phyloP scores from a whole-genome alignment of 2,329 filamentous ascomycete species.

The Raffaelea albimanens region DNA sequence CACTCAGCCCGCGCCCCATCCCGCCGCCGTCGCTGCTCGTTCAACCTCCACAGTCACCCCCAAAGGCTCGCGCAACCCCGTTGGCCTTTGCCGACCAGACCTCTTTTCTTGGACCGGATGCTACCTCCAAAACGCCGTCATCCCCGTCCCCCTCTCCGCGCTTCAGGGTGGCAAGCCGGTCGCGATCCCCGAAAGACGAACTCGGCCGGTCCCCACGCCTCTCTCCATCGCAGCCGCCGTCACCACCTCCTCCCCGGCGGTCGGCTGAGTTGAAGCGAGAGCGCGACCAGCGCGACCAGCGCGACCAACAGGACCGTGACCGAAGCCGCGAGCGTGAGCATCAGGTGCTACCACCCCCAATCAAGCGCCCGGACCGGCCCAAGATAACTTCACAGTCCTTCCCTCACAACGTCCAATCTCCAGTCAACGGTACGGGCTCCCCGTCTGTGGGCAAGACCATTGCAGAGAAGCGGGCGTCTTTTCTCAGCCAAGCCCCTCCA shows the following conservation, averaged over 20 bases:
- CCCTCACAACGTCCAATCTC: too few relatives aligned
- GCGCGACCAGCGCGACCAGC: slow-evolving; percentile 22
- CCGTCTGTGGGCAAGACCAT: neutral
- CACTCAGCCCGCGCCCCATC: slow-evolving; percentile 32
- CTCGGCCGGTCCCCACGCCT: slow-evolving; percentile 38
- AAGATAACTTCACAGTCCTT: slow-evolving; percentile 21
- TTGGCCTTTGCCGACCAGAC: slow-evolving; percentile 28
- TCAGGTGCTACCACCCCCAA: slow-evolving; percentile 55
- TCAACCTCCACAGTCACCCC: slow-evolving; percentile 61
- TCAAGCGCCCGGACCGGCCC: slow-evolving; percentile 70
- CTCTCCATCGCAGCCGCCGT: slow-evolving; percentile 43
- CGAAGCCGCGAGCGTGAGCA: neutral
- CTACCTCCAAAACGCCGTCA: slow-evolving; percentile 27
- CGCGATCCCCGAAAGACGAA: slow-evolving; percentile 42
- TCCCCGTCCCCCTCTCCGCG: slow-evolving; percentile 33
- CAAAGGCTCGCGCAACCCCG: slow-evolving; percentile 34
- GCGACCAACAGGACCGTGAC: neutral
- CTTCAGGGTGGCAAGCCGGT: slow-evolving; percentile 46
- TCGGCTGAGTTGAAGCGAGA: slow-evolving; percentile 50
- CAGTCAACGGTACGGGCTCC: neutral
- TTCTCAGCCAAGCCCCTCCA: slow-evolving; percentile 75
- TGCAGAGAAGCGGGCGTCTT: slow-evolving; percentile 55
- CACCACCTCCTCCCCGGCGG: slow-evolving; percentile 53
- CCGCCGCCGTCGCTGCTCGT: slow-evolving; percentile 58
- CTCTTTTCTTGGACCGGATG: slow-evolving; percentile 38